Base-by-base conservation (phyloP, 768 basidiomycete species). In the Hericium alpestre region DNA sequence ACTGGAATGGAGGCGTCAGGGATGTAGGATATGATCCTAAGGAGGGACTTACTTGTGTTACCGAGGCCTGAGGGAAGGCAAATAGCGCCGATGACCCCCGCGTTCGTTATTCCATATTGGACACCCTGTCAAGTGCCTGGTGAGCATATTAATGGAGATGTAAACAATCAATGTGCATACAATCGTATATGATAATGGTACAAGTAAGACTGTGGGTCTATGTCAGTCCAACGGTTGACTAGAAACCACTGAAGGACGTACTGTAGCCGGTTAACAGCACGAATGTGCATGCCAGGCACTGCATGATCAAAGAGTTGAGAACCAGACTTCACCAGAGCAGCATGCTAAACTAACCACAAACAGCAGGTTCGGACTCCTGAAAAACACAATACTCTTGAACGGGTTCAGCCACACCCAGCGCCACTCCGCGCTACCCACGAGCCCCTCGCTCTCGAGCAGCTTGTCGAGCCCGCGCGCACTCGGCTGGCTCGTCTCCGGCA, bases 401-500 rank as follows among this genome's bases (percentile, higher is more conserved):
- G 86, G 86, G 64, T 87, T 88, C 20, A 88, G 58, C 64, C 77
- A 77, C 0, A 80, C 70, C 51, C 74, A 70, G 41, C 59, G 56
- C 46, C 41, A 59, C 49, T 32, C 32, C 32, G 32, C 32, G 32
- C 32, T 10, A 10, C 32, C 32, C 32, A 7, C 8, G 8, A 7
- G 58, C 15, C 38, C 32, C 25, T 51, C 48, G 22, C 20, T 61
- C 48, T 58, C 59, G 10, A 57, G 56, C 7, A 58, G 41, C 58
- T 79, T 79, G 54, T 84, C 83, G 1, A 84, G 70, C 0, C 82
- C 79, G 40, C 76, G 71, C 0, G 75, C 64, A 7, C 80, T 77
- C 0, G 86, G 84, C 61, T 84, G 81, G 52, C 77, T 79, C 2
- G 86, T 87, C 62, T 88, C 86, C 0, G 85, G 86, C n/a, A 86